Evolutionary conservation across 805 yeast species (phyloP), one percentile per base, ranked within the genome.

Genomic region (Torulaspora delbrueckii): DNA sequence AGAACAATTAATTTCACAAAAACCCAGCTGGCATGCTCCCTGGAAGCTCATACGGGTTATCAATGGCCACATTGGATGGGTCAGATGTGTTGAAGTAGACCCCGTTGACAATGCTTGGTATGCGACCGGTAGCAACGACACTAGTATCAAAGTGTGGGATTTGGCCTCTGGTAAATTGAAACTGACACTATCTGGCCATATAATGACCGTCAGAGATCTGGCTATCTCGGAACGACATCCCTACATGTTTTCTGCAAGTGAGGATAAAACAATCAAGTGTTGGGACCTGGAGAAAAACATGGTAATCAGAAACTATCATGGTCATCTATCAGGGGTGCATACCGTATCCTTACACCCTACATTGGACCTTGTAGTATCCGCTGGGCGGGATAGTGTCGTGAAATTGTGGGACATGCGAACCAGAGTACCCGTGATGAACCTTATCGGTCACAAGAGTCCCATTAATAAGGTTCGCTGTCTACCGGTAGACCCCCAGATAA

Each of bases 381-480:
- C 89, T 4, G 95, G 97, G 16, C 70, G 96, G 47, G 99, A 93
- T 63, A 75, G 87, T 4, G 83, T 86, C 0, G 83, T 89, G 0
- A 72, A 95, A 43, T 84, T 89, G 4, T 93, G 99, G 99, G 99
- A 93, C 65, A 82, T 93, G 45, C 74, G 99, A 48, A 78, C 95
- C 0, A 72, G 88, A 38, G 67, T 76, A 2, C 82, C 90, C 12
- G 82, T 86, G 0, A 82, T 83, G 74, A 84, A 84, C 0, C 69
- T 93, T 31, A 71, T 82, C 2, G 98, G 98, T 0, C 99, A 93
- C 65, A 76, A 79, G 50, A 76, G 78, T 33, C 83, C 93, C 12
- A 78, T 93, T 4, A 82, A 83, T 45, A 72, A 82, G 40, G 84
- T 93, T 1, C 71, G 70, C 30, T 73, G 88, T 45, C 82, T 84